Base-by-base conservation (phyloP, 495 filamentous ascomycete species). In the Lepidopterella palustris region DNA sequence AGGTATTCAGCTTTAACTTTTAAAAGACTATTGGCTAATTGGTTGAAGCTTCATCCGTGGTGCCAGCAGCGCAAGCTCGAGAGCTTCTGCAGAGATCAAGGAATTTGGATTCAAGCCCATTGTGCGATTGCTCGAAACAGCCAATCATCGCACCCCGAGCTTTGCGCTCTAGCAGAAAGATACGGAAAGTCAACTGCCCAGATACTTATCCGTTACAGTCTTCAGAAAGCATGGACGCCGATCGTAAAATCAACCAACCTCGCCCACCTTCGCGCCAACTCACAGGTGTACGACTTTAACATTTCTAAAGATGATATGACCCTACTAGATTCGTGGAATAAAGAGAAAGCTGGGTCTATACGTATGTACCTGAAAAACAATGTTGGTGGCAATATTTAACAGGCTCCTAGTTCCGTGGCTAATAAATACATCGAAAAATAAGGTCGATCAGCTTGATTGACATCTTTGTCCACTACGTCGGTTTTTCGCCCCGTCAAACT, bases 91-190 rank as follows among this genome's bases (percentile, higher is more conserved):
- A 74, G 80, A 63, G 68, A 76, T 55, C 70, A 85, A 45, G 76
- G 76, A 10, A 86, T 84, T 65, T 66, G 81, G 27, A 75, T 85
- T 52, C 76, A 85, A 72, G 83, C 86, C 0, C 87, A 89, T 68
- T 80, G 77, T 55, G 83, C 83, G 2, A 75, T 86, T 20, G 83
- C 84, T 15, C 77, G 83, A 29, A 82, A 82, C 66, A 74, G 80
- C 58, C 83, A 84, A 63, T 76, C 78, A 27, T 75, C 80, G 55
- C 78, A 86, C 59, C 71, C 75, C 49, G 80, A 76, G 1, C 70
- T 84, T 1, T 73, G 78, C 6, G 72, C 69, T 0, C 45, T 85
- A 25, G 77, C 80, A 4, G 71, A 81, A 63, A 83, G 80, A 54
- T 77, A 82, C 60, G 68, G 67, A 4, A 75, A 74, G 57, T 76